These are phyloP conservation scores for Blepharisma stoltei DNA, from an alignment of 73 alveolate genomes.

Conservation along the genomic window DNA sequence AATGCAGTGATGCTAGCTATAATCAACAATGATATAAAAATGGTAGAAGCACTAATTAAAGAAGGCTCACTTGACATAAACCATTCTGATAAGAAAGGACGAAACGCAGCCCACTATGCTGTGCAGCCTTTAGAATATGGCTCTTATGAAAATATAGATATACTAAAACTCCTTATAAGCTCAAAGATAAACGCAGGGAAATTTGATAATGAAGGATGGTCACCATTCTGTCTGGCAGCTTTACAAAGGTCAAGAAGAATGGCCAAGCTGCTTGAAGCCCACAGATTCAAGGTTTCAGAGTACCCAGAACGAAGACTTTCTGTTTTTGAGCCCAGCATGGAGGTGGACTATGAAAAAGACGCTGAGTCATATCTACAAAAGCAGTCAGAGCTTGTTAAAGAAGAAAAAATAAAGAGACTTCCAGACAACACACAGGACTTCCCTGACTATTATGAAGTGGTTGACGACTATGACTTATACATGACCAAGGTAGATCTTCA, in stretches of 20 bases:
- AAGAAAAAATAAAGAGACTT: constrained; percentile 42
- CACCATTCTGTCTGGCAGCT: constrained; percentile 74
- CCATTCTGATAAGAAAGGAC: constrained; percentile 63
- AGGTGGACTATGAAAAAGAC: constrained; percentile 69
- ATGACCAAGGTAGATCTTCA: constrained; percentile 93
- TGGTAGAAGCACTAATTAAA: constrained; percentile 44
- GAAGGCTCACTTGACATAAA: constrained; percentile 44
- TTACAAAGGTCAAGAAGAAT: constrained; percentile 59
- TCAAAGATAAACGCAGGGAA: constrained; percentile 51
- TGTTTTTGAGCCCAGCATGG: background rate
- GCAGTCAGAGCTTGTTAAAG: constrained; percentile 39
- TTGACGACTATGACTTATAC: constrained; percentile 84
- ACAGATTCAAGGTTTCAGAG: background rate
- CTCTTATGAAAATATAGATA: constrained; percentile 77
- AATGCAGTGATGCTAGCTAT: constrained; percentile 61
- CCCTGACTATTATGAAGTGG: constrained; percentile 63
- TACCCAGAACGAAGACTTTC: constrained; percentile 23
- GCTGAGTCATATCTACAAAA: constrained; percentile 70
- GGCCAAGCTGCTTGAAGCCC: constrained; percentile 46
- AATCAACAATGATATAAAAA: constrained; percentile 55
- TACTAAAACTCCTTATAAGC: constrained; percentile 58
- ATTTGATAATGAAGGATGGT: constrained; percentile 54
- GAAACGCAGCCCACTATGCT: constrained; percentile 68
- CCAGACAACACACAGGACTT: constrained; percentile 73
- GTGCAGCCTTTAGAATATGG: constrained; percentile 75